phyloP scores from a whole-genome alignment of 371 early-diverging fungal genomes.

The Lichtheimia ramosa region DNA sequence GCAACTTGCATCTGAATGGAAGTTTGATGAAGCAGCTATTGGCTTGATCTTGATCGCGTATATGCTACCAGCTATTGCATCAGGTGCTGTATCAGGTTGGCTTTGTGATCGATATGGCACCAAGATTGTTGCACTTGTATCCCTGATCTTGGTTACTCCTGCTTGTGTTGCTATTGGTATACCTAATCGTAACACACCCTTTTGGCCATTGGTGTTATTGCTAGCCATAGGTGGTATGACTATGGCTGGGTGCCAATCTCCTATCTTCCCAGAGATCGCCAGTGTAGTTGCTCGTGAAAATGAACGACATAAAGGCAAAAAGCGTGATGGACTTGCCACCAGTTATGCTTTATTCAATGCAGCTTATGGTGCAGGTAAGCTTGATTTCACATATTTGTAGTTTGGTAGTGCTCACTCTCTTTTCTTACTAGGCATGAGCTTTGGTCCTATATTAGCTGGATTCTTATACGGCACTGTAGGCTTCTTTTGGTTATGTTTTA shows the following conservation, averaged over 20 bases:
- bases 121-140: constrained; percentile 37
- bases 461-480: constrained; percentile 34
- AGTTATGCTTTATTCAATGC: constrained; percentile 48
- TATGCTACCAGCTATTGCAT: constrained; percentile 44
- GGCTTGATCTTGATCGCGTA: constrained; percentile 62
- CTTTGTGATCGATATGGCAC: constrained; percentile 45
- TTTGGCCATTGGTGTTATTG: constrained; percentile 34
- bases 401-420: constrained; percentile 20
- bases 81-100: constrained; percentile 44
- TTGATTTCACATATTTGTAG: constrained; percentile 24
- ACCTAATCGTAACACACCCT: constrained; percentile 26
- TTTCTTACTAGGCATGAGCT: constrained; percentile 27
- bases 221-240: constrained; percentile 32
- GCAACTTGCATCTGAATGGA: constrained; percentile 55
- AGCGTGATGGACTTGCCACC: constrained; percentile 34
- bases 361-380: constrained; percentile 44
- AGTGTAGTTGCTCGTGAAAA: constrained; percentile 35
- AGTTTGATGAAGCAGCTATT: constrained; percentile 52
- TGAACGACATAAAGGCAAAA: constrained; percentile 5
- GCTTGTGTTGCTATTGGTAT: constrained; percentile 32
- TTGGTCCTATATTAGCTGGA: constrained; percentile 47
- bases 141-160: constrained; percentile 27
- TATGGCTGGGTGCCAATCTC: constrained; percentile 44
- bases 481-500: constrained; percentile 45
- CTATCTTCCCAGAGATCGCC: constrained; percentile 46